Percentiles rank a stretch among this genome's conserved stretches.
Evolutionary conservation across 208 protist genomes (phyloP).

Genomic region (Kentomonas sorsogonicus): DNA sequence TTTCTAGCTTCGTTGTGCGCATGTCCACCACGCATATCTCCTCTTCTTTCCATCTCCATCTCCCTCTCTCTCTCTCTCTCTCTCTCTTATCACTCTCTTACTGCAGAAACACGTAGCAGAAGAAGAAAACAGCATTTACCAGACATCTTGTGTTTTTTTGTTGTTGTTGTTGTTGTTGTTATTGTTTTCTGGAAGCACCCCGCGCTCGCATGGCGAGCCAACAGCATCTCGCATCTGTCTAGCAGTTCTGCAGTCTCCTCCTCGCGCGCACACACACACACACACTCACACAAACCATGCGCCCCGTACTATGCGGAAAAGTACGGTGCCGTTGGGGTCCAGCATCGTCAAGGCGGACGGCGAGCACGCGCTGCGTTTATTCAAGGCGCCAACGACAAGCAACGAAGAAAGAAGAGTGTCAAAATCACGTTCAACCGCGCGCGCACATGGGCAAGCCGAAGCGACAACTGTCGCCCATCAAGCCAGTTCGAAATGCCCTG

Average conservation of each 20-base stretch:
- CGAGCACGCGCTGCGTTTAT: conserved; percentile 18
- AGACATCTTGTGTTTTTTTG: not conserved
- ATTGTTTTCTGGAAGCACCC: not conserved
- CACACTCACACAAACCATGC: no score
- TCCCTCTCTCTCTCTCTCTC: no score
- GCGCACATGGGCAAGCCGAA: not conserved
- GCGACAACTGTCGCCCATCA: not conserved
- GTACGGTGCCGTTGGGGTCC: conserved; percentile 16
- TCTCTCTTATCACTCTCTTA: not conserved
- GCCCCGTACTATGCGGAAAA: no score
- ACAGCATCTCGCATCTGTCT: not conserved
- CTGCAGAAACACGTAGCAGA: not conserved
- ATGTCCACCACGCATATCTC: no score
- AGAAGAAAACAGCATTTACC: not conserved
- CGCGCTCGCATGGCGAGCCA: not conserved
- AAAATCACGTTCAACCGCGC: not conserved
- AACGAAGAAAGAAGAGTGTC: conserved; percentile 7
- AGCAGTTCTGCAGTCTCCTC: not conserved
- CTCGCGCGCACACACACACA: conserved; percentile 3
- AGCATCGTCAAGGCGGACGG: conserved; percentile 10
- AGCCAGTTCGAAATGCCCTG: no score
- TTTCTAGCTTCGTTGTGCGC: no score
- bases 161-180: not conserved
- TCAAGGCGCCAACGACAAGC: conserved; percentile 20
- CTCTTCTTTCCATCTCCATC: no score